phyloP scores from a whole-genome alignment of 768 basidiomycete genomes.

The Porphyrellus cyaneotinctus region DNA sequence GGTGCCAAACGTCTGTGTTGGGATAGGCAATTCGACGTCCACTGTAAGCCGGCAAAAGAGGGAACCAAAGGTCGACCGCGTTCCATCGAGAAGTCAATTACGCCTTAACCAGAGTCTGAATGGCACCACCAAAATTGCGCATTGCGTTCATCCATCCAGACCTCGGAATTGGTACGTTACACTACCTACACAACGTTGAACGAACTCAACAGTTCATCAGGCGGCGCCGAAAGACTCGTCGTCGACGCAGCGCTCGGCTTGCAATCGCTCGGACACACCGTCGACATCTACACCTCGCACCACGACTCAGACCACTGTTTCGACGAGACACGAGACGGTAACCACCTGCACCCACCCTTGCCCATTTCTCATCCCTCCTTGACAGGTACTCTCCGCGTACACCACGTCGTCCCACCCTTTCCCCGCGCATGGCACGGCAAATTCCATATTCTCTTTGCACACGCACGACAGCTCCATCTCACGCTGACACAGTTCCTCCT shows the following conservation, averaged over 20 bases:
- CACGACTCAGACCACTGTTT: constrained; percentile 88
- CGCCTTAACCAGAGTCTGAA: too few relatives aligned
- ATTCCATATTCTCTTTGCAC: constrained; percentile 87
- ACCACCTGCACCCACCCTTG: too few relatives aligned
- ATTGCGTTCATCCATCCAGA: too few relatives aligned
- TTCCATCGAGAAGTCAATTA: too few relatives aligned
- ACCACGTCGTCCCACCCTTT: constrained; percentile 67
- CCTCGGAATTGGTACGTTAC: too few relatives aligned
- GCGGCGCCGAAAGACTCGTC: constrained; percentile 92
- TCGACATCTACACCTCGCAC: constrained; percentile 91
- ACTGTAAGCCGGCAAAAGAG: constrained; percentile 29
- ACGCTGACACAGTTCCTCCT: constrained; percentile 53
- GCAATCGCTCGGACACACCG: constrained; percentile 75
- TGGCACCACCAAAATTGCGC: too few relatives aligned
- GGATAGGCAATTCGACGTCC: constrained; percentile 31
- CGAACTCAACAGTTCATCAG: not conserved
- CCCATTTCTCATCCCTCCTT: not conserved
- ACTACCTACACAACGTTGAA: not conserved
- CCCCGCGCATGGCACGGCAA: constrained; percentile 77
- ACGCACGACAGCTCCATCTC: constrained; percentile 84
- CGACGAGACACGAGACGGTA: constrained; percentile 90
- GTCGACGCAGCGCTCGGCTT: constrained; percentile 93
- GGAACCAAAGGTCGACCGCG: constrained; percentile 6
- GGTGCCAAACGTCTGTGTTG: constrained; percentile 21
- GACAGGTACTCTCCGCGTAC: constrained; percentile 78